Percentiles rank a stretch among this genome's conserved stretches.
These are phyloP conservation scores for Cytospora piceicola DNA, from an alignment of 2,329 filamentous ascomycete genomes.

Conservation along the genomic window DNA sequence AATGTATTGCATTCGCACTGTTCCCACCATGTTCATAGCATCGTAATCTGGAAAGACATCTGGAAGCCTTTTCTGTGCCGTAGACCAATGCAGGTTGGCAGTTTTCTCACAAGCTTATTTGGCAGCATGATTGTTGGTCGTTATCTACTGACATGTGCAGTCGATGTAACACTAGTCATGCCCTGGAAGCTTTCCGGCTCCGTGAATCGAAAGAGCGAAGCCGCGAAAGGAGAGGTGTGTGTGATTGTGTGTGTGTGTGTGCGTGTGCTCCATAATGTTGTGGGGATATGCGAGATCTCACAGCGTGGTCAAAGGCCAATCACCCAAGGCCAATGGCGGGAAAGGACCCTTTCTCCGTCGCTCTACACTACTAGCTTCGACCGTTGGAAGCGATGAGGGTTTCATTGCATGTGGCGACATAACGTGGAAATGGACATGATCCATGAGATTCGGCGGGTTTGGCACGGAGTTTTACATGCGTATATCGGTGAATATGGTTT, in stretches of 20 bases:
- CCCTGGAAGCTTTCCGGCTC: neutral
- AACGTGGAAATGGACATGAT: neutral
- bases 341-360: neutral
- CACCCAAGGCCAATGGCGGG: neutral
- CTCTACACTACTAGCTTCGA: no score
- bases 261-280: neutral
- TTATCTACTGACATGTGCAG: neutral
- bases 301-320: constrained; percentile 9
- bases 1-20: no score
- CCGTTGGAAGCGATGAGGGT: neutral
- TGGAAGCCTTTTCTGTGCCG: no score
- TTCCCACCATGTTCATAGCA: no score
- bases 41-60: no score
- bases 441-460: neutral
- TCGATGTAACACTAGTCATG: neutral
- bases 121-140: neutral
- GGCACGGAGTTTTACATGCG: neutral
- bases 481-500: neutral
- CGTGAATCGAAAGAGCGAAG: constrained; percentile 9
- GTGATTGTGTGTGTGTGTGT: no score
- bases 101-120: no score
- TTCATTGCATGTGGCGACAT: neutral
- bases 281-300: constrained; percentile 1
- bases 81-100: no score
- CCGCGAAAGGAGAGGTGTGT: constrained; percentile 1